A percentile compares a stretch with the other conserved stretches of the same genome.
phyloP scores from a whole-genome alignment of 495 filamentous ascomycete species.

The Penicillium robsamsonii region DNA sequence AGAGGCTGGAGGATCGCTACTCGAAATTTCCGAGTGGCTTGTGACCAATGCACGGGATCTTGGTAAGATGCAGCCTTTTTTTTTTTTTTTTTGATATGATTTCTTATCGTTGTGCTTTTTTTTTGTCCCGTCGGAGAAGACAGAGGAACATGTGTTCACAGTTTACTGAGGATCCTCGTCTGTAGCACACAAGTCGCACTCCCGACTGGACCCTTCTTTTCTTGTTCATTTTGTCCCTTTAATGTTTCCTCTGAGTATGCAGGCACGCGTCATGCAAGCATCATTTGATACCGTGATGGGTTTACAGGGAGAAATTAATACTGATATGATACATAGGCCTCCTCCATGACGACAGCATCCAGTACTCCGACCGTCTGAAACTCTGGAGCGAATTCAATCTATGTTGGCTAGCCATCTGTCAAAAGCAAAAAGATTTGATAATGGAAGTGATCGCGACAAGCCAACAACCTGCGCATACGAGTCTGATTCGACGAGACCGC shows the following conservation, averaged over 20 bases:
- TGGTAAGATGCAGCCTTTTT: constrained; percentile 59
- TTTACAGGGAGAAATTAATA: constrained; percentile 26
- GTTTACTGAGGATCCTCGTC: neutral
- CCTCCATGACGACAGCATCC: constrained; percentile 68
- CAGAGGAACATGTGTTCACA: neutral
- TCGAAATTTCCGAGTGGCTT: constrained; percentile 83
- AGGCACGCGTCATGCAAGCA: constrained; percentile 25
- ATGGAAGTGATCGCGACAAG: constrained; percentile 57
- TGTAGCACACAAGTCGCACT: constrained; percentile 17
- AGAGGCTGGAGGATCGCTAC: constrained; percentile 68
- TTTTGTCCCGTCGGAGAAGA: neutral
- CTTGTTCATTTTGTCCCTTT: constrained; percentile 14
- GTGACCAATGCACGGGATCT: constrained; percentile 76
- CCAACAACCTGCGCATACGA: constrained; percentile 58
- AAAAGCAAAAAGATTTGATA: constrained; percentile 80
- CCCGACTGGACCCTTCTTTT: constrained; percentile 21
- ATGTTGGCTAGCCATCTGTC: constrained; percentile 85
- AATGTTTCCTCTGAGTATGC: constrained; percentile 10
- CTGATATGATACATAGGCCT: constrained; percentile 51
- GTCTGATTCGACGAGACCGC: constrained; percentile 62
- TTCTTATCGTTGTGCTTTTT: neutral
- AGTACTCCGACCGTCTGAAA: constrained; percentile 68
- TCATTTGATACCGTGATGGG: constrained; percentile 14
- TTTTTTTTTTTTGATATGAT: constrained; percentile 24
- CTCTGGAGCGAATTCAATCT: constrained; percentile 95